Conservation (phyloP, 345 rosid genomes). For the Jatropha curcas region DNA sequence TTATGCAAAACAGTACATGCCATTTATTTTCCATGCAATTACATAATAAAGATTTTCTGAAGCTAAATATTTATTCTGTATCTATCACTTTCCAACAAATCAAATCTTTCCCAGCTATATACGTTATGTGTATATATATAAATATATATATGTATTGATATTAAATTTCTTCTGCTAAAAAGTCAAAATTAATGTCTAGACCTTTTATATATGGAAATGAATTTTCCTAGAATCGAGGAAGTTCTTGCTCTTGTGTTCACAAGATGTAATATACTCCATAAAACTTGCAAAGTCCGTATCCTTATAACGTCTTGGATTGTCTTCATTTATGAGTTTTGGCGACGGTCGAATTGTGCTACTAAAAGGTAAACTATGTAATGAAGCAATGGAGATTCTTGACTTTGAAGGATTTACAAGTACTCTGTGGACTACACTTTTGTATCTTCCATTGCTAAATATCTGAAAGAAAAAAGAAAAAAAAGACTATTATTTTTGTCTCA, state of each 20-base stretch:
- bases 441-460: constrained; percentile 47
- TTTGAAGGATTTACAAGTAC: constrained; percentile 27
- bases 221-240: constrained; percentile 36
- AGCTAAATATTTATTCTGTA: too few relatives aligned
- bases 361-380: constrained; percentile 36
- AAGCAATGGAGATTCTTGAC: constrained; percentile 40
- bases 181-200: background rate
- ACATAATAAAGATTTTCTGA: too few relatives aligned
- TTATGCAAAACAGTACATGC: too few relatives aligned
- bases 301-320: constrained; percentile 35
- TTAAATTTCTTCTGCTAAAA: too few relatives aligned
- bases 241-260: constrained; percentile 28
- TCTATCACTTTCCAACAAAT: too few relatives aligned
- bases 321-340: constrained; percentile 25
- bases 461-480: background rate
- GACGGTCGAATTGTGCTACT: constrained; percentile 26
- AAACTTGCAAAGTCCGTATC: constrained; percentile 37
- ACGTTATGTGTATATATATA: too few relatives aligned
- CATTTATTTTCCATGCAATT: too few relatives aligned
- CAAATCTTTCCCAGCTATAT: background rate
- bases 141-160: too few relatives aligned
- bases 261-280: constrained; percentile 26
- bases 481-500: too few relatives aligned
- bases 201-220: too few relatives aligned
- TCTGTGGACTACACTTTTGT: constrained; percentile 44